Evolutionary conservation across 2,329 filamentous ascomycete species (phyloP), one percentile per base, ranked within the genome.

Genomic region (Pseudogymnoascus sp.): DNA sequence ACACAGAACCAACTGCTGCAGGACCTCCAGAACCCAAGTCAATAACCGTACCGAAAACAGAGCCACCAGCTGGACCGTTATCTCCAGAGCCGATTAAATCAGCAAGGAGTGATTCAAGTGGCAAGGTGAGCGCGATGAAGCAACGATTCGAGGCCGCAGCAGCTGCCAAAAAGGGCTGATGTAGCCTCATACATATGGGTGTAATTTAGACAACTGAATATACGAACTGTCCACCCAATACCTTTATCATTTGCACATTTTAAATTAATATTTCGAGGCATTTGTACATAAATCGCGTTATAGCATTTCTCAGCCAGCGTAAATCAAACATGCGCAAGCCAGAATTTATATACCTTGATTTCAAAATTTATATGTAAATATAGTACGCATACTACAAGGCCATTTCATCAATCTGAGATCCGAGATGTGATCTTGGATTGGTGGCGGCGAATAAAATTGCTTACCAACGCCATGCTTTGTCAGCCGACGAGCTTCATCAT

Each of bases 131-230:
- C 28, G 47, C 47, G 28, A 54, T 54, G 47, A 54, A 54, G 28
- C 47, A 54, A 28, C 28, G 47, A 54, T 54, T 54, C 28, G 47
- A 54, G 28, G 47, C 47, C 5, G 47, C 47, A 4, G 47, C 47
- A 32, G 47, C 47, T 32, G 47, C 47, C n/a, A 54, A 54, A 20
- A 54, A 54, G 47, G 9, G 47, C 14, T 54, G 47, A 54, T 20
- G 47, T 20, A 20, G 28, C n/a, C n/a, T 20, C 47, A 20, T 20
- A 25, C 5, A 34, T 16, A 54, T 34, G 47, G 25, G 47, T 54
- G 47, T 54, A 54, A 54, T 18, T 32, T 54, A 32, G 47, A 54
- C 47, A 32, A 32, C n/a, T 54, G n/a, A 34, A 54, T 32, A 54
- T 34, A 54, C 28, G 22, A 54, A 12, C 47, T 7, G 47, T 54